Base-by-base conservation (phyloP, 805 yeast genomes). In the Zygotorulaspora danielsina region DNA sequence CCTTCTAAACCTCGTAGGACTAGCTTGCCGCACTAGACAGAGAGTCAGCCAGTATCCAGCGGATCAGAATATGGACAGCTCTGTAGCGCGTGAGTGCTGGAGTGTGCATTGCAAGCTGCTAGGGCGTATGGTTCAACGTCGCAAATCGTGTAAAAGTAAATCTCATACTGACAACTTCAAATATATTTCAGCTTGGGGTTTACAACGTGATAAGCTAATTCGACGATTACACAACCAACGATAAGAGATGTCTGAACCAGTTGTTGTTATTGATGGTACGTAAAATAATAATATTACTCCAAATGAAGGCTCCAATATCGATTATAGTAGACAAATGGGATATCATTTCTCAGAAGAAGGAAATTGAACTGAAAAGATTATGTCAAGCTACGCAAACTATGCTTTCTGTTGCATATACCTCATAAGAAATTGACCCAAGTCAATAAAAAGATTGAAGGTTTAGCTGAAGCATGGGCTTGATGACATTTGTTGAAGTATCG, bases 241-340 rank as follows among this genome's bases (percentile, higher is more conserved):
- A 51, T 58, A 57, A 57, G 63, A 56, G 55, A 68, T 66, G 71
- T 62, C 67, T 61, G 95, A 88, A 79, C 90, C 94, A 76, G 95
- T 84, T 77, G 86, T 86, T 78, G 96, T 89, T 75, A 83, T 88
- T 80, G 96, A 88, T 80, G 96, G 95, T 76, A 78, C 65, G 80
- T 75, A 32, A 9, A 33, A 11, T 10, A 18, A 27, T 27, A 15
- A 27, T 27, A 6, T 5, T 27, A 12, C 4, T 6, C 12, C 15
- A 27, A 15, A 9, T 27, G 9, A 27, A 15, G 15, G 31, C 27
- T 11, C 27, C 27, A 27, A 5, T 18, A 27, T 27, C 18, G 15
- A 27, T 5, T 12, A 15, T 10, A 27, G 15, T 27, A n/a, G n/a
- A n/a, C 15, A 15, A 7, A 10, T 8, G 15, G 18, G 15, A 12